These are phyloP conservation scores for Fusarium anthophilum DNA, from an alignment of 2,329 filamentous ascomycete genomes.

Conservation along the genomic window DNA sequence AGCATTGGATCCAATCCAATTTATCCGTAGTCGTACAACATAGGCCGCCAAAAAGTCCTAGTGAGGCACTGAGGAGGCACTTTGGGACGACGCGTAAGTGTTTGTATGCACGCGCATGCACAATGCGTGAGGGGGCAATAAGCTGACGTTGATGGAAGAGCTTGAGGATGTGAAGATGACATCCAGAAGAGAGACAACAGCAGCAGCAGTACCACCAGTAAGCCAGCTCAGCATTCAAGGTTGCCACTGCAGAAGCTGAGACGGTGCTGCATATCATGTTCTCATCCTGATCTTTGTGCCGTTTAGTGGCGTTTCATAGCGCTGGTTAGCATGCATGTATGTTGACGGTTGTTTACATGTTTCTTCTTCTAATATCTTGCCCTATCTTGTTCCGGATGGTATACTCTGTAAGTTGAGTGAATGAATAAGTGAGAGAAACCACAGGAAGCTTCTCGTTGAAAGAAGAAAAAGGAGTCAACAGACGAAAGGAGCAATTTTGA, in stretches of 20 bases:
- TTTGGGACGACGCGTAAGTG: conserved; percentile 29
- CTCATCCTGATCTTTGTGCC: neutral
- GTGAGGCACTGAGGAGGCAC: neutral
- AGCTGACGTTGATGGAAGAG: conserved; percentile 11
- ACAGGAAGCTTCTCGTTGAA: neutral
- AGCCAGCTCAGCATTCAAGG: conserved; percentile 12
- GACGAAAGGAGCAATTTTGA: neutral
- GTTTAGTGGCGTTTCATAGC: neutral
- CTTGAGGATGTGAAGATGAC: neutral
- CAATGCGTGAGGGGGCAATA: conserved; percentile 5
- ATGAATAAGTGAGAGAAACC: neutral
- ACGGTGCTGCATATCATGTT: neutral
- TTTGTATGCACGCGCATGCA: conserved; percentile 4
- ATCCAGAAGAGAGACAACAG: neutral
- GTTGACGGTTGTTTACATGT: neutral
- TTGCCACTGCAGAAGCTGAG: neutral
- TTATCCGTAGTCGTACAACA: neutral
- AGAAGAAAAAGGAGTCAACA: neutral
- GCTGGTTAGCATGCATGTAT: neutral
- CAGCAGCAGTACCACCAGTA: neutral
- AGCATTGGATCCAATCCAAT: neutral
- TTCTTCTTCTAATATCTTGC: neutral
- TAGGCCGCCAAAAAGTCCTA: neutral
- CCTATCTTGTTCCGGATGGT: neutral
- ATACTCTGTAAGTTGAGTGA: neutral